Base-by-base conservation (phyloP, 257 asterid species). In the Orobanche coerulescens region DNA sequence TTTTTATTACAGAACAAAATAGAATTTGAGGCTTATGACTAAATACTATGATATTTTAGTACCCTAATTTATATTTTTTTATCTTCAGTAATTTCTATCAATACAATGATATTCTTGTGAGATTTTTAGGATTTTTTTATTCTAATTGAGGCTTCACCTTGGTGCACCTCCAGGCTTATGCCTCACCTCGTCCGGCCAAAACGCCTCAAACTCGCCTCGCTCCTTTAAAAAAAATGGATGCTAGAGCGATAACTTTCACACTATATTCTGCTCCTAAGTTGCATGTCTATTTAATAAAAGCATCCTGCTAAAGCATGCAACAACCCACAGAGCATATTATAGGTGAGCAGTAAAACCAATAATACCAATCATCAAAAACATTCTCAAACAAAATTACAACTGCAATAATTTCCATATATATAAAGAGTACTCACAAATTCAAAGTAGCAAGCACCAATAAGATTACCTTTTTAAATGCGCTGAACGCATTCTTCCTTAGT, bases 401-500 rank as follows among this genome's bases (percentile, higher is more conserved):
- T 57, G 25, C 47, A 8, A 28, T 10, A 43, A 25, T 54, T 48
- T 52, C 13, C 62, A 61, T 5, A 42, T 18, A 36, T 24, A 58
- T 18, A 57, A 49, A 33, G 36, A 42, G 37, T 19, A 28, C 60
- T 22, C 25, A 20, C 20, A 46, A 22, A 53, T 62, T 48, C 61
- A 71, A 62, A 50, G 58, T 53, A 72, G 50, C 50, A 18, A 62
- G 64, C 51, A 51, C 26, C 33, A 52, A 22, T 37, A 36, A 30
- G 13, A 14, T 61, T 52, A 88, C 98, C 84, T 83, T 86, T 76
- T 76, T 82, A 46, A 84, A 77, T 61, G 83, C 76, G 36, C 67
- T 74, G 75, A 86, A 88, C 66, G 95, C 82, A 56, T 74, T 71
- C 73, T 76, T 88, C 73, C 96, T 82, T 39, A 76, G 55, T 46